Evolutionary conservation across 345 rosid genomes (phyloP).

Genomic region (Rhodomyrtus tomentosa): DNA sequence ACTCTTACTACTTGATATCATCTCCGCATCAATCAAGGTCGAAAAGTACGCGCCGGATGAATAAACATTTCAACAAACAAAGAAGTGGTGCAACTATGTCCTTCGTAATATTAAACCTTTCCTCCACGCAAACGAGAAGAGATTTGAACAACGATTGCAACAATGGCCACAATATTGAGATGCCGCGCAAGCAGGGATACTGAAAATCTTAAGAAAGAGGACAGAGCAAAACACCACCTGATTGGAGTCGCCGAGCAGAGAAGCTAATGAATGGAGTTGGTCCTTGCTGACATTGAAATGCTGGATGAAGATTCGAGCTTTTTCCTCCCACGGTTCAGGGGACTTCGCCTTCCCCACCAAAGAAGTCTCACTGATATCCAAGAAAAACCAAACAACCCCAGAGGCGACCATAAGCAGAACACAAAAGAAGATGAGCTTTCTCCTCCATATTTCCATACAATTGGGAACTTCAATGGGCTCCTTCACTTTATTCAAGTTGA

Average conservation of each 20-base stretch:
- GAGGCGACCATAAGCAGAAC: constrained; percentile 20
- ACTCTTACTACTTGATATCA: background rate
- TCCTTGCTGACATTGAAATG: constrained; percentile 54
- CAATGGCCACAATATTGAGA: background rate
- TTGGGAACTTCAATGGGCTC: constrained; percentile 20
- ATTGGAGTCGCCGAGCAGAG: constrained; percentile 51
- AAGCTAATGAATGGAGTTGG: constrained; percentile 51
- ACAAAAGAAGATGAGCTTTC: constrained; percentile 25
- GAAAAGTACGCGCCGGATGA: background rate
- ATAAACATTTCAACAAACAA: background rate
- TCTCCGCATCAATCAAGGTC: background rate
- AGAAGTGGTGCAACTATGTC: background rate
- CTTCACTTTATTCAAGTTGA: constrained; percentile 30
- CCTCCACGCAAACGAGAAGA: background rate
- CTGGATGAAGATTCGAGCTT: constrained; percentile 29
- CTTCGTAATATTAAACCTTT: background rate
- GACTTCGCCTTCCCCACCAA: constrained; percentile 4
- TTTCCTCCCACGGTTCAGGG: constrained; percentile 26
- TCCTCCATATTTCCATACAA: constrained; percentile 27
- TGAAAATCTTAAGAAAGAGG: background rate
- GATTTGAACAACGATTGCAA: background rate
- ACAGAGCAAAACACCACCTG: constrained; percentile 30
- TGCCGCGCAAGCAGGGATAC: background rate
- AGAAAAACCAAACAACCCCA: constrained; percentile 27
- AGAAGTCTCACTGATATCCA: constrained; percentile 10